Evolutionary conservation across 2,329 filamentous ascomycete genomes (phyloP).

Genomic region (Colletotrichum noveboracense): DNA sequence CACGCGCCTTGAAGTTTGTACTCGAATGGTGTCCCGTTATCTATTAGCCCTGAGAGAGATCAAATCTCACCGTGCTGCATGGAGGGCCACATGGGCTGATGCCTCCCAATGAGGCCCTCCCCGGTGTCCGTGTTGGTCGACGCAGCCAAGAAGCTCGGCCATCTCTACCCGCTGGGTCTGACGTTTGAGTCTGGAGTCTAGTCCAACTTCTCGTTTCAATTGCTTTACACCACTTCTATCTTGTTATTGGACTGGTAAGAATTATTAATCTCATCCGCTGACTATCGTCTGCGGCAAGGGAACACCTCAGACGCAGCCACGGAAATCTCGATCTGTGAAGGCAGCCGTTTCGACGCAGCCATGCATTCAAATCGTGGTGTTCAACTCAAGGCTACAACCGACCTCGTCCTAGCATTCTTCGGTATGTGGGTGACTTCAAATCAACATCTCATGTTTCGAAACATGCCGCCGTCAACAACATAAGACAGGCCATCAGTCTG

Average conservation of each 20-base stretch:
- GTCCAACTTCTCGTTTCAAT: background rate
- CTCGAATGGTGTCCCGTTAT: background rate
- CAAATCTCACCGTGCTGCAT: background rate
- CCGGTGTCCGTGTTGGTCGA: background rate
- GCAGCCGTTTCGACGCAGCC: background rate
- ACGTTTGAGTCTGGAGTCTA: background rate
- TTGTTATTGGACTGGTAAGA: background rate
- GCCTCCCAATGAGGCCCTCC: background rate
- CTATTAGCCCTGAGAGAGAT: background rate
- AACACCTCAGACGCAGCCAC: background rate
- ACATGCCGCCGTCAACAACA: background rate
- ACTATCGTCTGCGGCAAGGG: background rate
- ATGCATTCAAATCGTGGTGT: background rate
- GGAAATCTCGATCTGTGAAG: background rate
- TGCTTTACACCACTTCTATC: background rate
- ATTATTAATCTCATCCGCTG: background rate
- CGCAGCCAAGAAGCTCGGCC: background rate
- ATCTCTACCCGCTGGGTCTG: background rate
- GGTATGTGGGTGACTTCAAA: background rate
- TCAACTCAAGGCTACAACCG: background rate
- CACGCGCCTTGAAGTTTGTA: background rate
- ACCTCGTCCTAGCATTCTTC: background rate
- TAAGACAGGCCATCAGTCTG: background rate
- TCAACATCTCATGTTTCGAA: background rate
- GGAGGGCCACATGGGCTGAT: background rate